Conservation (phyloP, 148 eudicot genomes). For the Chenopodium suecicum region DNA sequence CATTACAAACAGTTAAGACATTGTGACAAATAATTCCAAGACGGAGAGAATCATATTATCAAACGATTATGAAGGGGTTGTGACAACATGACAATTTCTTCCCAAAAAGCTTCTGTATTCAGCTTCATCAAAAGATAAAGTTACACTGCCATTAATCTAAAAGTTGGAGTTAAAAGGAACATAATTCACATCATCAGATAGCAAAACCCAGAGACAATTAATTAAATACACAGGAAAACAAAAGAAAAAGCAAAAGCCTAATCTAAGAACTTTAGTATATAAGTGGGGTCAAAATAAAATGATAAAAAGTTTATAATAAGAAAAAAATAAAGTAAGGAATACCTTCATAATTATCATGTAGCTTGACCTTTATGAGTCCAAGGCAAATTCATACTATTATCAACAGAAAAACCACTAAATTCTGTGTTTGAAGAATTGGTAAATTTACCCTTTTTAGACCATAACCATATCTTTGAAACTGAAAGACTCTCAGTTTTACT, state of each 20-base stretch:
- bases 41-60: too few relatives aligned
- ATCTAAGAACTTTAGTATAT: slow-evolving; percentile 20
- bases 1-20: too few relatives aligned
- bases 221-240: slow-evolving; percentile 10
- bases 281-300: slow-evolving; percentile 16
- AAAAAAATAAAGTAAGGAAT: slow-evolving; percentile 9
- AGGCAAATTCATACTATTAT: slow-evolving; percentile 52
- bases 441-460: slow-evolving; percentile 80
- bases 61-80: too few relatives aligned
- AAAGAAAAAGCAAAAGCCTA: slow-evolving; percentile 1
- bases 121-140: slow-evolving; percentile 39
- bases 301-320: slow-evolving; percentile 10
- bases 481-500: slow-evolving; percentile 85
- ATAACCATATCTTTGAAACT: slow-evolving; percentile 92
- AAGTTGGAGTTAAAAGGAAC: slow-evolving; percentile 24
- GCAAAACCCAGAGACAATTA: slow-evolving; percentile 12
- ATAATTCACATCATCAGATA: slow-evolving; percentile 35
- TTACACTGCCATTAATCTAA: slow-evolving; percentile 29
- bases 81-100: not conserved
- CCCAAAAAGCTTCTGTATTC: slow-evolving; percentile 18
- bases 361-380: slow-evolving; percentile 42
- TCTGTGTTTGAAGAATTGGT: slow-evolving; percentile 39
- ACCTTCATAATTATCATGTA: slow-evolving; percentile 26
- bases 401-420: slow-evolving; percentile 32
- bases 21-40: too few relatives aligned